Conservation (phyloP, 495 filamentous ascomycete genomes). For the Penicillium nucicola region DNA sequence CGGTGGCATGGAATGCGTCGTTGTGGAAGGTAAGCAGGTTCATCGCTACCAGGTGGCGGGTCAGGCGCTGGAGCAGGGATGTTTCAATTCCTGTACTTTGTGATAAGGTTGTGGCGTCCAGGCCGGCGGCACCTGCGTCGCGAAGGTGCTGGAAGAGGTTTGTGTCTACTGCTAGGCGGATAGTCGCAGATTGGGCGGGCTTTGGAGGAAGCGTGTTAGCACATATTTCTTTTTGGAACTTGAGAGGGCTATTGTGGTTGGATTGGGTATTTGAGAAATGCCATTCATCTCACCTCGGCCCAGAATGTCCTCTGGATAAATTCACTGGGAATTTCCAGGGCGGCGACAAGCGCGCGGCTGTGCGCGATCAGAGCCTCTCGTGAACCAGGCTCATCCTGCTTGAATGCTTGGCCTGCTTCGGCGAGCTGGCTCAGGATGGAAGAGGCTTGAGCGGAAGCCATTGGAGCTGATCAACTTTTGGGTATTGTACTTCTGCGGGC, state of each 20-base stretch:
- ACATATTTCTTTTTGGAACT: no score
- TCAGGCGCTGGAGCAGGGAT: slow-evolving; percentile 21
- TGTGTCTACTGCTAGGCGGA: slow-evolving; percentile 33
- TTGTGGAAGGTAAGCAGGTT: slow-evolving; percentile 17
- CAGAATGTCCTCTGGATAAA: slow-evolving; percentile 37
- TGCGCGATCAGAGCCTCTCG: slow-evolving; percentile 33
- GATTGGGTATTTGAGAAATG: neutral
- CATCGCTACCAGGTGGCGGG: slow-evolving; percentile 25
- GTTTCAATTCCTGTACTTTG: slow-evolving; percentile 25
- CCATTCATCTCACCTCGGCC: slow-evolving; percentile 38
- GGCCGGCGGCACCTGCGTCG: slow-evolving; percentile 20
- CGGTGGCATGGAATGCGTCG: slow-evolving; percentile 16
- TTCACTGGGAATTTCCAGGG: slow-evolving; percentile 34
- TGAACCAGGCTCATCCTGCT: slow-evolving; percentile 28
- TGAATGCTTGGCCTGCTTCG: slow-evolving; percentile 19
- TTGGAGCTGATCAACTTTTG: neutral
- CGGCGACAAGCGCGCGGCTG: slow-evolving; percentile 26
- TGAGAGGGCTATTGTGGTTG: no score
- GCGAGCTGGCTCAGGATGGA: slow-evolving; percentile 10
- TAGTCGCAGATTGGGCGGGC: slow-evolving; percentile 36
- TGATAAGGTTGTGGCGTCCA: slow-evolving; percentile 19
- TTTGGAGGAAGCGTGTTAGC: neutral
- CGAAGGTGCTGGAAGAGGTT: slow-evolving; percentile 33
- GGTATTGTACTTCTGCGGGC: no score
- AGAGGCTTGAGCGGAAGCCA: neutral